Conservation (phyloP, 2,329 filamentous ascomycete species). For the Fulvia fulva region DNA sequence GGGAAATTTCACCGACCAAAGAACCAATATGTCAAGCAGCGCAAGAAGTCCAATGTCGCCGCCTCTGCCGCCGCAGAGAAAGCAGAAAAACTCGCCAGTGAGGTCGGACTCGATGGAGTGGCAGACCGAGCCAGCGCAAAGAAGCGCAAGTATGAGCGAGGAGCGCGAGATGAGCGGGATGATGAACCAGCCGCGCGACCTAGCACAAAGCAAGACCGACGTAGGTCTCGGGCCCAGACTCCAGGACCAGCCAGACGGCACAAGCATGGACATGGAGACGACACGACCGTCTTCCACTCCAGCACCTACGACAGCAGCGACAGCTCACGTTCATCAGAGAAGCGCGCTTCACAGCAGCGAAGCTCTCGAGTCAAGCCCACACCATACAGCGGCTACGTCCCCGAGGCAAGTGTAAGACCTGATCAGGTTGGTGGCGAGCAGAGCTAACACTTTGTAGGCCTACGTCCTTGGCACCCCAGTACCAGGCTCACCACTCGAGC, state of each 20-base stretch:
- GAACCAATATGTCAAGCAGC: conserved; percentile 17
- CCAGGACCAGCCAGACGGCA: neutral
- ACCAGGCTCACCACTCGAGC: conserved; percentile 9
- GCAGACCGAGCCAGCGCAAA: neutral
- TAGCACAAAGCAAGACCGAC: neutral
- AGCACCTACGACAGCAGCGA: neutral
- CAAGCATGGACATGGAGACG: conserved; percentile 4
- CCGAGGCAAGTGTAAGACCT: conserved; percentile 7
- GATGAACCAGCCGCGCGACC: neutral
- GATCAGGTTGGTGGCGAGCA: neutral
- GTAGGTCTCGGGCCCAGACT: neutral
- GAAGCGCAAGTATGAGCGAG: conserved; percentile 6
- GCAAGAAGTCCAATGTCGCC: conserved; percentile 11
- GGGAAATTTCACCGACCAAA: conserved; percentile 20
- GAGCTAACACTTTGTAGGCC: neutral
- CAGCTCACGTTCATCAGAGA: conserved; percentile 1
- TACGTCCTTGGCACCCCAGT: conserved; percentile 3
- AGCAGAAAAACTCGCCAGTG: conserved; percentile 7
- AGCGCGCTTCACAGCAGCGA: neutral
- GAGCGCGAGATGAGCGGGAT: neutral
- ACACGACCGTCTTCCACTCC: conserved; percentile 3
- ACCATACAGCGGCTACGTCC: conserved; percentile 14
- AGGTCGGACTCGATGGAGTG: conserved; percentile 1
- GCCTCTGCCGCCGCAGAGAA: conserved; percentile 5
- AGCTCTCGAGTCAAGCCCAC: conserved; percentile 7